Base-by-base conservation (phyloP, 305 asterid genomes). In the Salvia sclarea region DNA sequence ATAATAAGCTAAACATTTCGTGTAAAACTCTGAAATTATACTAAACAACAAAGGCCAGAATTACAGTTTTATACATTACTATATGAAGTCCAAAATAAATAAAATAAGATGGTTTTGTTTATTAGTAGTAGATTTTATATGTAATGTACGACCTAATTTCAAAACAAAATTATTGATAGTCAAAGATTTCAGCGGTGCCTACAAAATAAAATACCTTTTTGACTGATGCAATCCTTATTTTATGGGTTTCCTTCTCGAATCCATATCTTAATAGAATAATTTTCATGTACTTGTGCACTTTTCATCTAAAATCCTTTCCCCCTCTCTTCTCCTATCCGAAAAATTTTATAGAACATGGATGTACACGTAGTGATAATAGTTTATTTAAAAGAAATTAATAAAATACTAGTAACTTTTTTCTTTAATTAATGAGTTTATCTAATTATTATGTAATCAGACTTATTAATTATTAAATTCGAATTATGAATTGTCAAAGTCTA, bases 141-240 rank as follows among this genome's bases (percentile, higher is more conserved):
- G 2, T n/a, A 25, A 44, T 44, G 20, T 14, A n/a, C 1, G 13
- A 18, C 56, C 31, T 21, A 6, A 25, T 11, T 60, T 13, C 4
- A 43, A 59, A 59, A 16, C 6, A 45, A 68, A 58, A 31, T 30
- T 7, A 20, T 57, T 45, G 48, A 50, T 63, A 78, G 77, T 80
- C 2, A 77, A 62, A 70, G 44, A 68, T 74, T 65, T 66, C 79
- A 61, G 76, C 79, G 38, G 24, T 21, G 49, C 61, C 71, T 53
- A 41, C 9, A 60, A 65, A 41, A 62, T 50, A 69, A n/a, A n/a
- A n/a, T n/a, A n/a, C n/a, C 68, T 59, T 77, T 77, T 80, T 67
- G 76, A 80, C 66, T 8, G 43, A 22, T 20, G 35, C 2, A 60
- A 53, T 37, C 54, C 56, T 60, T 45, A 21, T n/a, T 62, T 13